A percentile compares a stretch with the other conserved stretches of the same genome.
phyloP scores from a whole-genome alignment of 148 eudicot genomes.

The Rhododendron mucronatum region DNA sequence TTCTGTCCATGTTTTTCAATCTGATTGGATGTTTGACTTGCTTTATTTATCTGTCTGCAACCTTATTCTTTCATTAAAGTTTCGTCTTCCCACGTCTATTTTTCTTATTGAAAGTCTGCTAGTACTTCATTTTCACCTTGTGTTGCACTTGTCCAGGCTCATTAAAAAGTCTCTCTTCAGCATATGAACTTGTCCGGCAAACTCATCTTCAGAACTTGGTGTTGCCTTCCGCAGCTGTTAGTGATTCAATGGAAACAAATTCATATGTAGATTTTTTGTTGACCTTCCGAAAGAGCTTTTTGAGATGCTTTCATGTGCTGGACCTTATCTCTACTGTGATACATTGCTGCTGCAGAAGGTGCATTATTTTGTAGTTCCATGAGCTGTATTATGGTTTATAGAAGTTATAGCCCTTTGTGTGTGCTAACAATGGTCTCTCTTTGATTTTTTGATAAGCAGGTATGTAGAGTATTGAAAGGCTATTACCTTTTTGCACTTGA shows the following conservation, averaged over 20 bases:
- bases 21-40: no score
- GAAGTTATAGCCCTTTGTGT: background rate
- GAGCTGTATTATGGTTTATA: background rate
- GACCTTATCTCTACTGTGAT: constrained; percentile 88
- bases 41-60: no score
- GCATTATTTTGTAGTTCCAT: background rate
- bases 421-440: constrained; percentile 1
- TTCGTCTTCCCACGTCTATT: no score
- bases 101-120: background rate
- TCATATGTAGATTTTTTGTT: constrained; percentile 31
- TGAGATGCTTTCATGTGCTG: constrained; percentile 89
- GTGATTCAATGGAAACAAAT: constrained; percentile 40
- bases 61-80: no score
- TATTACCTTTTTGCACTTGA: constrained; percentile 79
- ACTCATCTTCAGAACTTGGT: constrained; percentile 33
- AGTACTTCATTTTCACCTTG: background rate
- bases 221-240: constrained; percentile 19
- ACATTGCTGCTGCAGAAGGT: constrained; percentile 91
- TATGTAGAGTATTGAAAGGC: constrained; percentile 69
- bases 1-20: no score
- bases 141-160: constrained; percentile 46
- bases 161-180: constrained; percentile 32
- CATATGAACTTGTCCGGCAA: constrained; percentile 55
- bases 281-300: constrained; percentile 78
- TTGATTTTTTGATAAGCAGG: constrained; percentile 40